phyloP scores from a whole-genome alignment of 257 asterid species.

The Scutellaria barbata region DNA sequence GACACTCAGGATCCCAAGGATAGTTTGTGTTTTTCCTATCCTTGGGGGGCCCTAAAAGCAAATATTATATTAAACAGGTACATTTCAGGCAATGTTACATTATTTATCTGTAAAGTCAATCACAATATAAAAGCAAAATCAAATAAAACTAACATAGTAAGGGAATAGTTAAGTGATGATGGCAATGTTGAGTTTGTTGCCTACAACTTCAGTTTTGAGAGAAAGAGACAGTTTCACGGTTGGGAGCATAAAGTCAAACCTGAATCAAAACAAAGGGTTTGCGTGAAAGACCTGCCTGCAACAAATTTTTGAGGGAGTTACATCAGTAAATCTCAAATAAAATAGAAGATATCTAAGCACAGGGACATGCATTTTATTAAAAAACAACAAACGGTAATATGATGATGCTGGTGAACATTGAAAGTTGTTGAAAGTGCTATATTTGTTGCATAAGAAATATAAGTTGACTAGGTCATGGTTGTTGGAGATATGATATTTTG shows the following conservation, averaged over 20 bases:
- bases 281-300: conserved; percentile 97
- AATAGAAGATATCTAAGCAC: conserved; percentile 4
- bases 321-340: conserved; percentile 29
- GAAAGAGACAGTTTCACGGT: conserved; percentile 8
- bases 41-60: conserved; percentile 96
- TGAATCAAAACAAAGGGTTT: conserved; percentile 81
- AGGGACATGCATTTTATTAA: background rate
- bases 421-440: too few species aligned
- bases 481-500: too few species aligned
- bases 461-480: too few species aligned
- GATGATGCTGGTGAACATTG: conserved; percentile 9
- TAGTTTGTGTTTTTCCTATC: conserved; percentile 97
- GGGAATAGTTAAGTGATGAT: background rate
- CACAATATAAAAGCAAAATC: conserved; percentile 11
- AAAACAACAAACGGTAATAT: conserved; percentile 3
- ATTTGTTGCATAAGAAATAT: too few species aligned
- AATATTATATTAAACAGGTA: conserved; percentile 41
- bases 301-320: conserved; percentile 37
- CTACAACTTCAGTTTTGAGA: background rate
- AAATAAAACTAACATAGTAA: conserved; percentile 14
- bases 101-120: conserved; percentile 24
- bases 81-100: conserved; percentile 18
- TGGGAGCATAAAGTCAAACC: conserved; percentile 54
- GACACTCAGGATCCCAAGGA: conserved; percentile 94
- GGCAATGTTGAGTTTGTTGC: background rate